Conservation (phyloP, 2,329 filamentous ascomycete genomes). For the Acrocalymma vagum region DNA sequence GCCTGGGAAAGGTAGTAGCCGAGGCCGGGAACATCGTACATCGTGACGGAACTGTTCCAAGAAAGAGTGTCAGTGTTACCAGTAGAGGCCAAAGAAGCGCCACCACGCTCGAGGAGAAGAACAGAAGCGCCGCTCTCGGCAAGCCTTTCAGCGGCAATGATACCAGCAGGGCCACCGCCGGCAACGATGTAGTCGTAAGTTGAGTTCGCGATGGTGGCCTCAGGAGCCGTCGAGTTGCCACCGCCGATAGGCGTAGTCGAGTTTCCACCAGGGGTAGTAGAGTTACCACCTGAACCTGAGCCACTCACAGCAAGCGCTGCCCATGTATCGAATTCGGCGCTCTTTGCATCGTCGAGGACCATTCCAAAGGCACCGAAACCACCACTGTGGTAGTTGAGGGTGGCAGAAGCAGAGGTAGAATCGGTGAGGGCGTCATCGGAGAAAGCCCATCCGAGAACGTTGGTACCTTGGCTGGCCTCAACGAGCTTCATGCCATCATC, state of each 20-base stretch:
- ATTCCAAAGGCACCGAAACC: conserved; percentile 45
- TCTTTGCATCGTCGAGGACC: conserved; percentile 35
- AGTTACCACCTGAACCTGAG: conserved; percentile 25
- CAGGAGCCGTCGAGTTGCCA: conserved; percentile 42
- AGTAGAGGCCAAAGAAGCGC: conserved; percentile 41
- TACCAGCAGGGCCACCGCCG: conserved; percentile 67
- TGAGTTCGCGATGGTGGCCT: conserved; percentile 54
- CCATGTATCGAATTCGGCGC: conserved; percentile 43
- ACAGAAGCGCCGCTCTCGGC: conserved; percentile 71
- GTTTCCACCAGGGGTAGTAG: conserved; percentile 38
- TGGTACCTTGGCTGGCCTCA: conserved; percentile 26
- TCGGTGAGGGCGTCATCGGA: conserved; percentile 34
- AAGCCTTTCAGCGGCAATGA: conserved; percentile 66
- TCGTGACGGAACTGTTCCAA: conserved; percentile 46
- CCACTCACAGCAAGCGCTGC: conserved; percentile 39
- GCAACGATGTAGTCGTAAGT: conserved; percentile 68
- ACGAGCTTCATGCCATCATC: conserved; percentile 35
- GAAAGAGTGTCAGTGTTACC: conserved; percentile 36
- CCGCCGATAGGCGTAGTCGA: conserved; percentile 29
- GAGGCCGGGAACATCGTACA: conserved; percentile 49
- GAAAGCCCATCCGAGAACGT: conserved; percentile 43
- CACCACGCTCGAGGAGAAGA: conserved; percentile 60
- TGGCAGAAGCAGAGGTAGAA: conserved; percentile 27
- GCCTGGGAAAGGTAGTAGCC: conserved; percentile 43
- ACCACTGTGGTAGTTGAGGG: conserved; percentile 39